Evolutionary conservation across 441 rosid genomes (phyloP).

Genomic region (Iberis amara): DNA sequence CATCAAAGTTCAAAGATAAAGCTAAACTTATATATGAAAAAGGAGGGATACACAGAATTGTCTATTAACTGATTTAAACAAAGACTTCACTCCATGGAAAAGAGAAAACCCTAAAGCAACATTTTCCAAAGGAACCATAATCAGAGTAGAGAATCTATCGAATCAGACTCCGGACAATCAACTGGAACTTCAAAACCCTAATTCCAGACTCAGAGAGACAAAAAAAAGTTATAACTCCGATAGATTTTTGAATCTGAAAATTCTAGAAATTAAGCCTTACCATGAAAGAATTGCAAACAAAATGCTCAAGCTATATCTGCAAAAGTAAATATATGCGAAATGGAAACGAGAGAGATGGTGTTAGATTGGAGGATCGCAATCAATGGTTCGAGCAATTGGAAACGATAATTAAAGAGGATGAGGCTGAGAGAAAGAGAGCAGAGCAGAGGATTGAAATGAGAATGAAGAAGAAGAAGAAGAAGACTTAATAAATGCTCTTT

Average conservation of each 20-base stretch:
- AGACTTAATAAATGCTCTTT: too few relatives aligned
- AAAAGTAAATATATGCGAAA: neutral
- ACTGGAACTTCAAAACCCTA: conserved; percentile 12
- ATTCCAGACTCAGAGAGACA: neutral
- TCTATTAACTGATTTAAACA: conserved; percentile 1
- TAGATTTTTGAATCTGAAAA: neutral
- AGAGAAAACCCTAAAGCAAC: conserved; percentile 18
- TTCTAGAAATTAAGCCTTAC: neutral
- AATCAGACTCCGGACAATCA: neutral
- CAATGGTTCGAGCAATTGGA: neutral
- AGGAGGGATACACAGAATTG: conserved; percentile 10
- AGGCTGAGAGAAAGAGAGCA: neutral
- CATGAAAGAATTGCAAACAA: neutral
- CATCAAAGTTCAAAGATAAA: conserved; percentile 27
- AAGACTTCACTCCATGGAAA: conserved; percentile 8
- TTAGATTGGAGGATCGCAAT: conserved; percentile 12
- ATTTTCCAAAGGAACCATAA: too few relatives aligned
- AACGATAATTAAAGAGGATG: conserved; percentile 9
- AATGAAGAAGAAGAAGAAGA: neutral
- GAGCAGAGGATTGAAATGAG: conserved; percentile 7
- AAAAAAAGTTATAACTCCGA: neutral
- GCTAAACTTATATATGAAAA: conserved; percentile 21
- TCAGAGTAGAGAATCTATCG: too few relatives aligned
- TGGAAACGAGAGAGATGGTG: conserved; percentile 3
- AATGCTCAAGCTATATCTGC: conserved; percentile 4